Percentiles rank a stretch among this genome's conserved stretches.
phyloP scores from a whole-genome alignment of 495 filamentous ascomycete genomes.

The Penicillium maclennaniae region DNA sequence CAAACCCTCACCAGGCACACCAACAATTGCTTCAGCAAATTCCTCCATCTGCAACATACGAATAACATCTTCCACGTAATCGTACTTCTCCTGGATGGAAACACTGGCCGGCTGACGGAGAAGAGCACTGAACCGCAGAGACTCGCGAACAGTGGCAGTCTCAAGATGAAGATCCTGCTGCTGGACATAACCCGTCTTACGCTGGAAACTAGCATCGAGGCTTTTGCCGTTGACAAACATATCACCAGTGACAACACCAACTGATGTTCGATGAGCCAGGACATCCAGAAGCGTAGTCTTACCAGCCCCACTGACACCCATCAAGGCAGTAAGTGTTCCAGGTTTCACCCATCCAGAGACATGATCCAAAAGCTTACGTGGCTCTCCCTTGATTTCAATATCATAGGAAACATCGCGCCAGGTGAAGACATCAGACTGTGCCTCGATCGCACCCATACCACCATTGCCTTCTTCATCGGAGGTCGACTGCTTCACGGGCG shows the following conservation, averaged over 20 bases:
- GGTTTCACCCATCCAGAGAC: conserved; percentile 67
- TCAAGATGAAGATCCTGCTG: conserved; percentile 87
- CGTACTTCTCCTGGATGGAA: conserved; percentile 40
- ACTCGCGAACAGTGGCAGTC: conserved; percentile 81
- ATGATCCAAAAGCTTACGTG: conserved; percentile 57
- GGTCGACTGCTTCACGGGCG: neutral
- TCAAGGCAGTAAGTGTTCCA: conserved; percentile 62
- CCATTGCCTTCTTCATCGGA: conserved; percentile 37
- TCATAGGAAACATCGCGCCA: conserved; percentile 72
- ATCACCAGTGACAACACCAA: conserved; percentile 49
- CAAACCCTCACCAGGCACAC: conserved; percentile 53
- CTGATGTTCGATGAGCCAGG: conserved; percentile 49
- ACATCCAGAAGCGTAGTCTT: conserved; percentile 64
- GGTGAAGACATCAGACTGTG: conserved; percentile 59
- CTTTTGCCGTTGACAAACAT: conserved; percentile 49
- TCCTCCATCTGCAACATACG: conserved; percentile 44
- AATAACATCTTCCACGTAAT: conserved; percentile 49
- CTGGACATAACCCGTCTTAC: conserved; percentile 90
- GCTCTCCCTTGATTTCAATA: conserved; percentile 57
- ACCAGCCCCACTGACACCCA: conserved; percentile 61
- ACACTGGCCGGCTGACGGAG: conserved; percentile 67
- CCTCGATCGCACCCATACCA: conserved; percentile 47
- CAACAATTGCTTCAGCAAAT: conserved; percentile 42
- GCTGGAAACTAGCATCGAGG: conserved; percentile 73
- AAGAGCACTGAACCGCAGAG: conserved; percentile 76